phyloP scores from a whole-genome alignment of 1,284 basidiomycete genomes.

The Microbotryum scabiosae region DNA sequence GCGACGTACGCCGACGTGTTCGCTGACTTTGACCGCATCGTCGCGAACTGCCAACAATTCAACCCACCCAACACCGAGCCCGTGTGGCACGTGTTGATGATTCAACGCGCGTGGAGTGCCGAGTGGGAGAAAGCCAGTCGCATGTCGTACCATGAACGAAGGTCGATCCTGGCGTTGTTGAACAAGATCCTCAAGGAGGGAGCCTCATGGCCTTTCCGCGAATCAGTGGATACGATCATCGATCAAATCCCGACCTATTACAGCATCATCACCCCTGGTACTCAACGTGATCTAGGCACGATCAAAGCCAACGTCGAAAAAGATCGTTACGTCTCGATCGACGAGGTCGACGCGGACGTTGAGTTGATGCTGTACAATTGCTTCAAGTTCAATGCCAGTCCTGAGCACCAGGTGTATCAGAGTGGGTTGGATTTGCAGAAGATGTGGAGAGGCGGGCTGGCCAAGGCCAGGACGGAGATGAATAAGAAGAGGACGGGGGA shows the following conservation, averaged over 20 bases:
- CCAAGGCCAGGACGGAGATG: conserved; percentile 21
- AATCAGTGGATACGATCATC: conserved; percentile 52
- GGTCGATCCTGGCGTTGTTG: conserved; percentile 63
- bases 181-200: conserved; percentile 62
- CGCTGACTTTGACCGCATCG: conserved; percentile 72
- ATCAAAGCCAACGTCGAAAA: conserved; percentile 73
- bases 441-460: conserved; percentile 34
- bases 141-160: conserved; percentile 70
- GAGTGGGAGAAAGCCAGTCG: conserved; percentile 78
- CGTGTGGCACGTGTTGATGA: conserved; percentile 57
- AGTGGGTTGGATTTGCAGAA: conserved; percentile 40
- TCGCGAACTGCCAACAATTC: conserved; percentile 69
- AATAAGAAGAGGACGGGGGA: conserved; percentile 5
- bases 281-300: conserved; percentile 76
- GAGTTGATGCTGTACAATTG: conserved; percentile 79
- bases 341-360: conserved; percentile 70
- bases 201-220: conserved; percentile 44
- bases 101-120: conserved; percentile 65
- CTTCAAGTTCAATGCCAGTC: conserved; percentile 66
- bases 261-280: conserved; percentile 67
- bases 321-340: conserved; percentile 70
- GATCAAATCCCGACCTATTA: conserved; percentile 74
- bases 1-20: conserved; percentile 70
- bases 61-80: conserved; percentile 75
- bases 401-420: conserved; percentile 62